Base-by-base conservation (phyloP, 805 yeast species). In the Isabelozyma rhagii region DNA sequence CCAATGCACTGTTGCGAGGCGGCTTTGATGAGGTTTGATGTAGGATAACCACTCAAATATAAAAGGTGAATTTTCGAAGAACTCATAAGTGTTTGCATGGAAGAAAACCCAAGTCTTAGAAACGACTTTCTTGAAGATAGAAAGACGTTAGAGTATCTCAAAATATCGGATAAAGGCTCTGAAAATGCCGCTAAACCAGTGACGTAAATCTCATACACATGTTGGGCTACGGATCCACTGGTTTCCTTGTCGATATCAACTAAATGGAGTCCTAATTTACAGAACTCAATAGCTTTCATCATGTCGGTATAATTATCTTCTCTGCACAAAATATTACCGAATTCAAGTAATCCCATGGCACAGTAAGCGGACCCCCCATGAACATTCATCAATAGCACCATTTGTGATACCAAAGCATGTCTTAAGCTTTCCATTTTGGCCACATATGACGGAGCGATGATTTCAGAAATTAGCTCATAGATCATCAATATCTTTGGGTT, bases 171-270 rank as follows among this genome's bases (percentile, higher is more conserved):
- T 21, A 68, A 39, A 0, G 82, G 77, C 44, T 77, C 79, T 17
- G 72, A 57, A 47, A 67, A 71, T 4, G 66, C 58, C 2, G 80
- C 83, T 52, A 78, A 51, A 3, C 74, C 63, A 18, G 66, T 55
- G 34, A 74, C 65, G 51, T 78, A 80, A 28, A 66, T 55, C 52
- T 75, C 76, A 52, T 77, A 76, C 8, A 77, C 68, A 21, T 58
- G 59, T 48, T 69, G 69, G 38, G 69, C 67, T 44, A 68, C 61
- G 45, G 69, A 68, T 17, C 70, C 56, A 7, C 74, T 63, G 1
- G 71, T 61, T 2, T 66, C 63, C 2, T 66, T 60, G 27, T 61
- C 69, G 17, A 63, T 43, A 11, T 65, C 70, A n/a, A 76, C 57
- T 4, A 78, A 54, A 10, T 57, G 56, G 34, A 77, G 59, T 0